Evolutionary conservation across 345 rosid species (phyloP), one percentile per base, ranked within the genome.

Genomic region (Triadica sebifera): DNA sequence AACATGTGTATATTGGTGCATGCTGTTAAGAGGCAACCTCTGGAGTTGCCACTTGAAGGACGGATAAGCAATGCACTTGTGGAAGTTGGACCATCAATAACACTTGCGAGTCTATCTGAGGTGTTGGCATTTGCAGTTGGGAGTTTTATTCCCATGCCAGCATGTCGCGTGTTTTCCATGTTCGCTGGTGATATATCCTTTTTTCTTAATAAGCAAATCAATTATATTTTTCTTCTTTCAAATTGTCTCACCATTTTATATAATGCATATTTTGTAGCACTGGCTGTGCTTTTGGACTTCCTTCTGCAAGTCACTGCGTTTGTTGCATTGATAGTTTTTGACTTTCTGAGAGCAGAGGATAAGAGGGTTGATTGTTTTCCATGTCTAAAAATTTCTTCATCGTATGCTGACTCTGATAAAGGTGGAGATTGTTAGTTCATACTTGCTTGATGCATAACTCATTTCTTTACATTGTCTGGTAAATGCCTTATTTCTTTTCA

Each of bases 31-130:
- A 78, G 98, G 75, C 97, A 94, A 85, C 89, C 92, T 38, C 62
- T 87, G 65, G 97, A 94, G 78, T 76, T 90, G 79, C 89, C 90
- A 25, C 74, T 94, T 74, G 98, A 94, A 74, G 88, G 84, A 76
- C 83, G 93, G 75, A 84, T 92, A 78, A 92, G 98, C 91, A 88
- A 92, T 77, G 98, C 98, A 55, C 98, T 94, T 45, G 94, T 92
- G 76, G 98, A 92, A 84, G 98, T 93, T 83, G 98, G 98, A 64
- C 98, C 98, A 78, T 94, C 98, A 34, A 94, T 94, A 69, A 94
- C 98, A 59, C 98, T 94, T 78, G 98, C 98, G 76, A 94, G 98
- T 86, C 82, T 92, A 74, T 85, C 97, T 13, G 98, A 94, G 81
- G 94, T 92, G 79, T 75, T 91, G 80, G 98, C 97, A 70, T 94